Evolutionary conservation across 352 stramenopile species (phyloP).

Genomic region (Phytophthora cryptogea): DNA sequence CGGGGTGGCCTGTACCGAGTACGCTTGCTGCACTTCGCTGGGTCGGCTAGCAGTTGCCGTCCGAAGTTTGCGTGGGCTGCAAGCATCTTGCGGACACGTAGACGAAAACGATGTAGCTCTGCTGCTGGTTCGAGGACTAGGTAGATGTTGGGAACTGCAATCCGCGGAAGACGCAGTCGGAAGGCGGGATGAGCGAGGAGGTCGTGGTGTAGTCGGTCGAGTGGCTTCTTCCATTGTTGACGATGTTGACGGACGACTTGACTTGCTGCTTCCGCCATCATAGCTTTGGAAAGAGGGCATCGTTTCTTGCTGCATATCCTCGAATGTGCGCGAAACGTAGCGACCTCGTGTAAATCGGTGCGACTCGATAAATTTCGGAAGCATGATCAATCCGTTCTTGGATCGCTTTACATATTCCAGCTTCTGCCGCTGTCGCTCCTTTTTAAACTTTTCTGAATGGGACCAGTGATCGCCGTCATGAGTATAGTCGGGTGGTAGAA

Average conservation of each 20-base stretch:
- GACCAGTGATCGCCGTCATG: slow-evolving; percentile 80
- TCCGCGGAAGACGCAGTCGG: slow-evolving; percentile 1
- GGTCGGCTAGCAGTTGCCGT: slow-evolving; percentile 1
- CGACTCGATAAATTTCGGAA: slow-evolving; percentile 65
- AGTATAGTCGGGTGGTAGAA: slow-evolving; percentile 82
- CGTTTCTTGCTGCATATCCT: slow-evolving; percentile 41
- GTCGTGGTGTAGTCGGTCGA: slow-evolving; percentile 30
- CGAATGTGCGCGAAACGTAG: slow-evolving; percentile 45
- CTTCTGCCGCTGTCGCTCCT: slow-evolving; percentile 46
- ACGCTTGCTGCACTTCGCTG: slow-evolving; percentile 5
- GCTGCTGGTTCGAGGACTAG: slow-evolving; percentile 8
- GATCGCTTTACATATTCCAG: slow-evolving; percentile 68
- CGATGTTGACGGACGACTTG: slow-evolving; percentile 17
- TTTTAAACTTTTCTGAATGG: slow-evolving; percentile 62
- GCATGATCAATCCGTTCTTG: slow-evolving; percentile 64
- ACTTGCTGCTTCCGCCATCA: slow-evolving; percentile 11
- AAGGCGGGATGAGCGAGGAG: slow-evolving; percentile 22
- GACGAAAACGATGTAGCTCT: slow-evolving; percentile 7
- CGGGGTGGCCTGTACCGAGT: slow-evolving; percentile 10
- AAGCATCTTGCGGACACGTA: slow-evolving; percentile 10
- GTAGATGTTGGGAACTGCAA: slow-evolving; percentile 8
- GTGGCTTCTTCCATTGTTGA: slow-evolving; percentile 10
- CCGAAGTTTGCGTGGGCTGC: slow-evolving; percentile 39
- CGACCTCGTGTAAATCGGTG: slow-evolving; percentile 57
- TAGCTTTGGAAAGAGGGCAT: slow-evolving; percentile 5